phyloP scores from a whole-genome alignment of 2,329 filamentous ascomycete genomes.

The Clonostachys byssicola region DNA sequence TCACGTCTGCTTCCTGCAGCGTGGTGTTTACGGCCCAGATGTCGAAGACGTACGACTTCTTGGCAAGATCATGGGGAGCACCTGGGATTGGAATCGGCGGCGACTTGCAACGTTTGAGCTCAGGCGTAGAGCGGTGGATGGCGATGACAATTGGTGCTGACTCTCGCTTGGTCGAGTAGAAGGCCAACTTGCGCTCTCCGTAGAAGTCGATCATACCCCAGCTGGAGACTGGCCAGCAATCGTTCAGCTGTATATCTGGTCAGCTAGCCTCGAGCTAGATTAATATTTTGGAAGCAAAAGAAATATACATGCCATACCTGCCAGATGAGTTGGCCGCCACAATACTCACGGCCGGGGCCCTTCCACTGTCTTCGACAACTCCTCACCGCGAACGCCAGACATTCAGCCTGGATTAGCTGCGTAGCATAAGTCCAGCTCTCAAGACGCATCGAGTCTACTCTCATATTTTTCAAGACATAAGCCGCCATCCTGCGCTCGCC shows the following conservation, averaged over 20 bases:
- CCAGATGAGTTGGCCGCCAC: constrained; percentile 59
- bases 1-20: not conserved
- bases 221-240: constrained; percentile 49
- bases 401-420: constrained; percentile 44
- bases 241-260: constrained; percentile 38
- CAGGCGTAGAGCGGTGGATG: not conserved
- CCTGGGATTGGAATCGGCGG: not conserved
- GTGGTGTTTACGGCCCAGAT: not conserved
- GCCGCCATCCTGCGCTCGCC: constrained; percentile 68
- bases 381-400: constrained; percentile 39
- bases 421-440: constrained; percentile 72
- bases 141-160: not conserved
- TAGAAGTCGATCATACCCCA: constrained; percentile 5
- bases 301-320: constrained; percentile 22
- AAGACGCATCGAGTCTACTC: constrained; percentile 36
- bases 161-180: constrained; percentile 6
- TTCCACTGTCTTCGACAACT: constrained; percentile 57
- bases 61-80: not conserved
- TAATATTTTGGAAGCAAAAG: too few relatives aligned
- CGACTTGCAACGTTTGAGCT: not conserved
- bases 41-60: not conserved
- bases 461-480: constrained; percentile 70
- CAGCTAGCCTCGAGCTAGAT: not conserved
- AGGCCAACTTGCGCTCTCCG: constrained; percentile 7
- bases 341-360: constrained; percentile 49